phyloP scores from a whole-genome alignment of 2,329 filamentous ascomycete species.

The Fusarium domesticum region DNA sequence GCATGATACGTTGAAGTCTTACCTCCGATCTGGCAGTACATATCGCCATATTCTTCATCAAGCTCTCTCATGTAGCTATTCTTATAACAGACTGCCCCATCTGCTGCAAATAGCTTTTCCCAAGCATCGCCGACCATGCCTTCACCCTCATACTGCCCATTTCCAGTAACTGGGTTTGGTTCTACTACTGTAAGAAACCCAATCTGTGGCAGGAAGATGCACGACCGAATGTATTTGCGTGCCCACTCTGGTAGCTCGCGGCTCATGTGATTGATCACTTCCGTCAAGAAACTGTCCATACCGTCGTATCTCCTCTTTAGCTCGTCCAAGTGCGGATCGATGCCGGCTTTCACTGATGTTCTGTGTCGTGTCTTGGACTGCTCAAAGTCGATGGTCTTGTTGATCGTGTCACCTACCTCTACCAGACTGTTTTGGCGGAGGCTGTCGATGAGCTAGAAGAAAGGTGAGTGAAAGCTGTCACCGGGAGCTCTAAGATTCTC shows the following conservation, averaged over 20 bases:
- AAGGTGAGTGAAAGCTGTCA: constrained; percentile 3
- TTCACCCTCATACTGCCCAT: constrained; percentile 62
- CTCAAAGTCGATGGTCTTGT: constrained; percentile 75
- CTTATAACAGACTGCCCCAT: constrained; percentile 78
- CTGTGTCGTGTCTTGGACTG: constrained; percentile 68
- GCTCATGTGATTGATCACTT: constrained; percentile 64
- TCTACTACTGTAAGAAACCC: constrained; percentile 84
- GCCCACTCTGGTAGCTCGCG: constrained; percentile 59
- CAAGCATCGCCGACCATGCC: constrained; percentile 58
- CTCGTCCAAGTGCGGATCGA: constrained; percentile 72
- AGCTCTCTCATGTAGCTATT: constrained; percentile 76
- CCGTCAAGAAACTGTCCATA: constrained; percentile 68
- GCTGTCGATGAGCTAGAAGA: constrained; percentile 51
- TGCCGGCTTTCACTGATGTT: constrained; percentile 67
- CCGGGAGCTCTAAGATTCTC: constrained; percentile 35
- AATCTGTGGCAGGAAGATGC: constrained; percentile 87
- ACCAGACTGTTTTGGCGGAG: constrained; percentile 60
- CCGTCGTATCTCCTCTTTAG: constrained; percentile 76
- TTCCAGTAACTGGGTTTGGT: constrained; percentile 44
- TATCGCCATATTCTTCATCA: constrained; percentile 77
- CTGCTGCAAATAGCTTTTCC: constrained; percentile 74
- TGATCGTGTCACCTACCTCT: constrained; percentile 67
- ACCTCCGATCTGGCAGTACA: constrained; percentile 82
- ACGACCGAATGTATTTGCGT: constrained; percentile 59
- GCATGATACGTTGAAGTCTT: constrained; percentile 25